Evolutionary conservation across 169 alveolate species (phyloP).

Genomic region (Cryptosporidium meleagridis): DNA sequence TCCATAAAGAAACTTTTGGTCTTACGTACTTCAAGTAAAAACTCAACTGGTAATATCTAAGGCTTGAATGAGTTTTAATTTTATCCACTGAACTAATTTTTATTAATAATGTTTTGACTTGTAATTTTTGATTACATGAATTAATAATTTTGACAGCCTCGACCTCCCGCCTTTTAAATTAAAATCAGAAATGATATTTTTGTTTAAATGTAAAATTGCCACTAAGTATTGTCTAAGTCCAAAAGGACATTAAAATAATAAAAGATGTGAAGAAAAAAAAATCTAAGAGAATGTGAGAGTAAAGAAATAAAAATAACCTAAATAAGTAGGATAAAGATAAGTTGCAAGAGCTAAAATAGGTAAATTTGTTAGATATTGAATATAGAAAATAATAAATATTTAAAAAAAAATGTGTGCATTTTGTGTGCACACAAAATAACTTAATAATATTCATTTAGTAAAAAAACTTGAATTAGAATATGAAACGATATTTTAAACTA

Average conservation of each 20-base stretch:
- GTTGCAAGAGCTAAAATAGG: too few relatives aligned
- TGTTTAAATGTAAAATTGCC: neutral
- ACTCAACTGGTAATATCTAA: too few relatives aligned
- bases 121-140: neutral
- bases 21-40: too few relatives aligned
- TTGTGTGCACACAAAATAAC: neutral
- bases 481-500: neutral
- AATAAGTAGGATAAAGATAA: neutral
- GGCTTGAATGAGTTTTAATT: neutral
- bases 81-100: neutral
- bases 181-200: neutral
- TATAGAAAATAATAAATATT: too few relatives aligned
- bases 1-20: neutral
- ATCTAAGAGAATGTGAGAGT: neutral
- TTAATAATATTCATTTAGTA: too few relatives aligned
- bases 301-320: neutral
- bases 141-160: neutral
- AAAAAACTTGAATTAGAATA: too few relatives aligned
- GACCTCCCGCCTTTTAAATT: neutral
- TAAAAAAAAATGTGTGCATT: too few relatives aligned
- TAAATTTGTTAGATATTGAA: neutral
- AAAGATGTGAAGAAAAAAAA: neutral
- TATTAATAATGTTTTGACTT: neutral
- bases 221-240: constrained; percentile 6
- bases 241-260: neutral